Base-by-base conservation (phyloP, 306 rosid genomes). In the Senna siamea region DNA sequence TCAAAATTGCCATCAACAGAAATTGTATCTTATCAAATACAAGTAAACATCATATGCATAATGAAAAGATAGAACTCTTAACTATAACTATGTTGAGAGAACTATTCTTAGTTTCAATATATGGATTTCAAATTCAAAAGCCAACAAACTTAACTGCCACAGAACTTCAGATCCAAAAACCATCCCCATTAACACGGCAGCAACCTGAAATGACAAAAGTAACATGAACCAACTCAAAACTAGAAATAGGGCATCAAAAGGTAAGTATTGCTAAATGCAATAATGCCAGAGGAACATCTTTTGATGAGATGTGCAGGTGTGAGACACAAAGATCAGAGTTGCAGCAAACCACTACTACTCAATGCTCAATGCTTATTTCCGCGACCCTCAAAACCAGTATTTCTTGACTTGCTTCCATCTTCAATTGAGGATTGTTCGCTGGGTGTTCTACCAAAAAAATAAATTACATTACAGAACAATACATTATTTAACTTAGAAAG, bases 91-190 rank as follows among this genome's bases (percentile, higher is more conserved):
- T 68, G 57, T 69, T 76, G 76, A 78, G 64, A 77, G 63, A 89
- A 82, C 76, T 72, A 85, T 67, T 64, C 83, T 78, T 64, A 84
- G 74, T 69, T 79, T 74, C 54, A 82, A 80, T 78, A 61, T 72
- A 84, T 67, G 81, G 70, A 85, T 82, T 85, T 82, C 82, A 80
- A 73, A 84, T 78, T 82, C 84, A 77, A 80, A 83, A 89, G 79
- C 88, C 92, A 82, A 87, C 90, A 91, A 94, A 92, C 97, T 89
- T 92, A 92, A 95, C 97, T 92, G 99, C 94, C 92, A 88, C 77
- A 59, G 88, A 81, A 91, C 88, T 88, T 86, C 92, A 83, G 84
- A 78, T 87, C 85, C 87, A 77, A 82, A 84, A 85, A 77, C 78
- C 86, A 85, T 80, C 89, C 86, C 83, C 89, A 80, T 70, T 80